These are phyloP conservation scores for Blastomyces gilchristii DNA, from an alignment of 2,329 filamentous ascomycete species.

Conservation along the genomic window DNA sequence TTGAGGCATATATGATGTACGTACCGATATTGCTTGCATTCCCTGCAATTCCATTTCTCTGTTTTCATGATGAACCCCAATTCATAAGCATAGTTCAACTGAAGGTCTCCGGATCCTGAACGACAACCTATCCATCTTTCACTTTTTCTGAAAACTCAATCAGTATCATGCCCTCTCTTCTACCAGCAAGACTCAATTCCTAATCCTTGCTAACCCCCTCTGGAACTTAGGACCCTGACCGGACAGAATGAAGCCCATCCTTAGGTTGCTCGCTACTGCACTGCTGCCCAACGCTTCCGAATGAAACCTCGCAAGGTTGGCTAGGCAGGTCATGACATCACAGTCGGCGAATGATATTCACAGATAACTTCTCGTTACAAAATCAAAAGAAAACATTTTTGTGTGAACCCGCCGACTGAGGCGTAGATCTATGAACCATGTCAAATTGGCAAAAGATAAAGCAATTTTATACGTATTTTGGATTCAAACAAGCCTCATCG, in stretches of 20 bases:
- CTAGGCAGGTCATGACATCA: neutral
- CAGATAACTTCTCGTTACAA: neutral
- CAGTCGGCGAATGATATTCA: neutral
- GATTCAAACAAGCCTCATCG: neutral
- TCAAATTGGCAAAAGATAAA: neutral
- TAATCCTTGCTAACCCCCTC: constrained; percentile 4
- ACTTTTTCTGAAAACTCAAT: constrained; percentile 11
- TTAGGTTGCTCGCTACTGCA: constrained; percentile 10
- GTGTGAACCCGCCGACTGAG: neutral
- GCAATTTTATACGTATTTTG: neutral
- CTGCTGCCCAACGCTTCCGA: constrained; percentile 14
- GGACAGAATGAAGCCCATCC: neutral
- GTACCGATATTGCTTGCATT: neutral
- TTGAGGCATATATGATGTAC: neutral
- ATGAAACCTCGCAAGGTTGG: neutral
- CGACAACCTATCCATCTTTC: constrained; percentile 23
- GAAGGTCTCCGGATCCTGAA: constrained; percentile 22
- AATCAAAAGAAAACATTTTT: neutral
- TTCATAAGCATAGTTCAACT: constrained; percentile 25
- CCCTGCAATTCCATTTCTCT: neutral
- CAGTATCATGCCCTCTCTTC: neutral
- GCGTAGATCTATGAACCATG: neutral
- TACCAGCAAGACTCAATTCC: neutral
- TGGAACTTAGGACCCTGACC: neutral
- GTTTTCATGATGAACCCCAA: constrained; percentile 20